Evolutionary conservation across 1,284 basidiomycete species (phyloP).

Genomic region (Melampsora larici-populina): DNA sequence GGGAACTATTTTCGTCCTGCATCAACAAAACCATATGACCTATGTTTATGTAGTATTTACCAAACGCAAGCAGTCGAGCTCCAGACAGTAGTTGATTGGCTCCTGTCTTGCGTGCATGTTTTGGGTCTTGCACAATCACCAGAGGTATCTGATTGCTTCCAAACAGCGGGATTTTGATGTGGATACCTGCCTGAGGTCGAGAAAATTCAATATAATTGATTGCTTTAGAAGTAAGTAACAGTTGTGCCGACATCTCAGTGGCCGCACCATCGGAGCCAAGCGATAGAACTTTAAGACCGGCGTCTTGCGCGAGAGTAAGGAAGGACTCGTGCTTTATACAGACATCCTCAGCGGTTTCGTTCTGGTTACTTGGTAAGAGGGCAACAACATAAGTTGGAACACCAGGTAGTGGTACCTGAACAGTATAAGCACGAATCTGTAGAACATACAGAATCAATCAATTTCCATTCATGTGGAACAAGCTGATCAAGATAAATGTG

Average conservation of each 20-base stretch:
- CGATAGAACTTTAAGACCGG: not conserved
- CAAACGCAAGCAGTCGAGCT: slow-evolving; percentile 5
- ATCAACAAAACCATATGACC: slow-evolving; percentile 7
- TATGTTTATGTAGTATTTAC: slow-evolving; percentile 18
- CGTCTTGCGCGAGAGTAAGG: not conserved
- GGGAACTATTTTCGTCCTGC: not conserved
- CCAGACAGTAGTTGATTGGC: too few species aligned
- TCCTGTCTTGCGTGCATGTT: slow-evolving; percentile 22
- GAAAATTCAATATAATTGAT: not conserved
- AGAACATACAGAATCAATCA: too few species aligned
- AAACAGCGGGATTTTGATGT: not conserved
- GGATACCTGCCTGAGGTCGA: not conserved
- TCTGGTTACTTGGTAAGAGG: slow-evolving; percentile 1
- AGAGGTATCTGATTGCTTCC: not conserved
- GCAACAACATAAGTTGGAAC: too few species aligned
- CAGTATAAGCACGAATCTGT: slow-evolving; percentile 9
- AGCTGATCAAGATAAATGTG: not conserved
- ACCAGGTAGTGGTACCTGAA: slow-evolving; percentile 4
- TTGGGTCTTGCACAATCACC: slow-evolving; percentile 8
- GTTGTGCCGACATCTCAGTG: not conserved
- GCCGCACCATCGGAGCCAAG: slow-evolving; percentile 14
- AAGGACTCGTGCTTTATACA: not conserved
- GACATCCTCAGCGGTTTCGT: not conserved
- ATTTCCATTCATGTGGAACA: not conserved
- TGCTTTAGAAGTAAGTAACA: not conserved